Evolutionary conservation across 169 alveolate genomes (phyloP).

Genomic region (Cryptosporidium meleagridis): DNA sequence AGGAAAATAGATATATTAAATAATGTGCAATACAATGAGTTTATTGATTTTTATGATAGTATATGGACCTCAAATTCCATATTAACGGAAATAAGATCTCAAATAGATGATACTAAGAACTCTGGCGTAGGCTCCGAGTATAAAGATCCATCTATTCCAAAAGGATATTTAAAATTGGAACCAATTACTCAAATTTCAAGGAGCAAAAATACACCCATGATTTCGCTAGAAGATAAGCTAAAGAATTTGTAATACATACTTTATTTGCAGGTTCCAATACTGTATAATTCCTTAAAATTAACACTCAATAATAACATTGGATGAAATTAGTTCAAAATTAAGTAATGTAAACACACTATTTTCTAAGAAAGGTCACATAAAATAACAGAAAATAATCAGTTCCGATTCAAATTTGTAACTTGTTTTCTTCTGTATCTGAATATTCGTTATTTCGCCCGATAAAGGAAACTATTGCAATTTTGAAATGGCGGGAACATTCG

Average conservation of each 20-base stretch:
- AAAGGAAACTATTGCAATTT: not conserved
- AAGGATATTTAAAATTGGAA: not conserved
- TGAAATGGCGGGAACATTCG: not conserved
- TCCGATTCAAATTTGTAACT: not conserved
- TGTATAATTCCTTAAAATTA: not conserved
- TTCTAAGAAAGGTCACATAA: not conserved
- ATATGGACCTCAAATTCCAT: constrained; percentile 29
- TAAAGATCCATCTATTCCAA: constrained; percentile 19
- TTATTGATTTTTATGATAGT: constrained; percentile 62
- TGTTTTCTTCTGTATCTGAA: not conserved
- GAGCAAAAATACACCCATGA: not conserved
- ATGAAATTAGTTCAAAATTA: not conserved
- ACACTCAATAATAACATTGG: no score
- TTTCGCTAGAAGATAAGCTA: not conserved
- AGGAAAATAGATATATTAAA: constrained; percentile 41
- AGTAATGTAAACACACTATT: not conserved
- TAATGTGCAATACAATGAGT: constrained; percentile 7
- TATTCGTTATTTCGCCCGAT: not conserved
- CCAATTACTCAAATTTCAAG: constrained; percentile 25
- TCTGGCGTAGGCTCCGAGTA: not conserved
- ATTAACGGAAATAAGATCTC: constrained; percentile 60
- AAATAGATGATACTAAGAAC: constrained; percentile 15
- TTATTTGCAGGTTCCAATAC: not conserved
- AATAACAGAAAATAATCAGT: not conserved
- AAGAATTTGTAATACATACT: not conserved